Percentiles rank a stretch among this genome's conserved stretches.
Conservation (phyloP, 73 alveolate genomes). For the Paramecium caudatum region DNA sequence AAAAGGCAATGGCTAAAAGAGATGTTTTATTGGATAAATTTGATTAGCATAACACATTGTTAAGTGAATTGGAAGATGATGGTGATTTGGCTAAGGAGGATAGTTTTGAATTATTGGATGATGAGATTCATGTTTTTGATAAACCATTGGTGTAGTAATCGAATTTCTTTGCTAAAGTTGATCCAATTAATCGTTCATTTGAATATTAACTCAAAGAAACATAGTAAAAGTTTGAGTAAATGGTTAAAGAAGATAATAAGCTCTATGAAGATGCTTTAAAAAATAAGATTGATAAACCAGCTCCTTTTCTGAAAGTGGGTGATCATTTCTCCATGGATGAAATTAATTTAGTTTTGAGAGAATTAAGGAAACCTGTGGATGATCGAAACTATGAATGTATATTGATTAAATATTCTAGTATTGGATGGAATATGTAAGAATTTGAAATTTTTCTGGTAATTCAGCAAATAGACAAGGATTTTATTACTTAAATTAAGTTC, state of each 20-base stretch:
- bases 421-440: slow-evolving; percentile 31
- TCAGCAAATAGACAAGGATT: slow-evolving; percentile 27
- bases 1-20: slow-evolving; percentile 44
- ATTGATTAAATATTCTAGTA: slow-evolving; percentile 1
- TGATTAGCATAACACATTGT: slow-evolving; percentile 59
- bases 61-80: slow-evolving; percentile 62
- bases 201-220: slow-evolving; percentile 12
- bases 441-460: slow-evolving; percentile 39
- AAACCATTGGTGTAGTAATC: background rate
- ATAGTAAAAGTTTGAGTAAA: slow-evolving; percentile 15
- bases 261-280: background rate
- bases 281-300: slow-evolving; percentile 36
- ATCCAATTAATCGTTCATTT: slow-evolving; percentile 24
- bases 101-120: slow-evolving; percentile 59
- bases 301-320: slow-evolving; percentile 40
- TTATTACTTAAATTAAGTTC: slow-evolving; percentile 20
- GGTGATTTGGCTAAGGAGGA: slow-evolving; percentile 53
- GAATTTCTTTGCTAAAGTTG: slow-evolving; percentile 27
- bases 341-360: slow-evolving; percentile 27
- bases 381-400: slow-evolving; percentile 65
- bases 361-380: slow-evolving; percentile 37
- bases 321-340: slow-evolving; percentile 57
- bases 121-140: slow-evolving; percentile 32
- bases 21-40: slow-evolving; percentile 36
- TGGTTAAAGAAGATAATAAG: slow-evolving; percentile 45